Base-by-base conservation (phyloP, 148 eudicot genomes). In the Vaccinium corymbosum region DNA sequence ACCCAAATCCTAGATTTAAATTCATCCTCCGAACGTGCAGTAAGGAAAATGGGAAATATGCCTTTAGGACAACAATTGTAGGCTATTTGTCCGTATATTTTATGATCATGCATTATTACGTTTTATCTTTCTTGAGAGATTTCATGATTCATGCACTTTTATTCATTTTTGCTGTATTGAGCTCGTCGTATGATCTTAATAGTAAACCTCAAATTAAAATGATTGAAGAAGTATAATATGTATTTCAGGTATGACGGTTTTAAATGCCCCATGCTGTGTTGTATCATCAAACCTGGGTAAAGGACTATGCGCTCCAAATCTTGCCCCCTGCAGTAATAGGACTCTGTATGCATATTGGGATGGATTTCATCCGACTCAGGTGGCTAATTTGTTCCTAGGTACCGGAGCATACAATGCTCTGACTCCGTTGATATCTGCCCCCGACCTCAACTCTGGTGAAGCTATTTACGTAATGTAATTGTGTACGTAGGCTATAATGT, bases 291-390 rank as follows among this genome's bases (percentile, higher is more conserved):
- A 6, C 35, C 5, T 10, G 13, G 49, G 52, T 0, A 50, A 7
- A 1, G 81, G 84, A 35, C 81, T 25, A n/a, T 85, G 87, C 16
- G 12, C 14, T 29, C 82, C 84, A 8, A 5, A 76, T 10, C 19
- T 15, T 53, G 9, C 15, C 10, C 87, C 87, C 1, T 85, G 87
- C 78, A 6, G 1, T 32, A 53, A 76, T 10, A 81, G 87, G 35
- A 66, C 17, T 29, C 7, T 11, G 1, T 38, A 76, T 35, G 25
- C 19, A 25, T 85, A 82, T 17, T 85, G 74, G 76, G 84, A 85
- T 70, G 81, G 16, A 7, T 85, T 73, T 42, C 87, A 85, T 77
- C 84, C 87, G 20, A 46, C 87, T 13, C 84, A 85, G 14, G 55
- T 2, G 76, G 42, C 83, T 1, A 46, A 16, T 76, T 13, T 15